Conservation (phyloP, 2,329 filamentous ascomycete species). For the Ophiostoma sp. region DNA sequence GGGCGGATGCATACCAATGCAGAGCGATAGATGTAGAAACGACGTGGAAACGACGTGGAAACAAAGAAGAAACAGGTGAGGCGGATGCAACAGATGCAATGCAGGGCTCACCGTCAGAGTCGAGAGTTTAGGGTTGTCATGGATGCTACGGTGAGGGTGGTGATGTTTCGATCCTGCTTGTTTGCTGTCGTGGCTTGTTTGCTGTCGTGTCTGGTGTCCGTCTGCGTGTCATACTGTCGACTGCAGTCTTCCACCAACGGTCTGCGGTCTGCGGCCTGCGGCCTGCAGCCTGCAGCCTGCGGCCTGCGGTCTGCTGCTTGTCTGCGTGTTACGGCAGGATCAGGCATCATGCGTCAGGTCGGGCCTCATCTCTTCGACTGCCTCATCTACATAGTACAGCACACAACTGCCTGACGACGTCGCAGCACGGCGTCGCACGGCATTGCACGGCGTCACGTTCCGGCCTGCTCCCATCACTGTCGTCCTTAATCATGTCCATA, state of each 20-base stretch:
- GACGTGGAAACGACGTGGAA: background rate
- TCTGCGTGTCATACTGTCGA: background rate
- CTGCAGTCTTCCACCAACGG: background rate
- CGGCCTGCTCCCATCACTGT: background rate
- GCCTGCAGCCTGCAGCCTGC: background rate
- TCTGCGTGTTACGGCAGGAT: background rate
- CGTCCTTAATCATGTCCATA: background rate
- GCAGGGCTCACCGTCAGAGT: slow-evolving; percentile 5
- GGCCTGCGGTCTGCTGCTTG: background rate
- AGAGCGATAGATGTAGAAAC: background rate
- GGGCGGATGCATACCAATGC: background rate
- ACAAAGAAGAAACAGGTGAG: background rate
- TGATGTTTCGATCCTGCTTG: background rate
- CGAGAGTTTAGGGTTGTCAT: background rate
- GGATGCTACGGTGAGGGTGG: slow-evolving; percentile 7
- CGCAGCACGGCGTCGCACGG: background rate
- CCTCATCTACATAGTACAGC: background rate
- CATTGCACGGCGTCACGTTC: background rate
- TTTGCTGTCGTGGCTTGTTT: background rate
- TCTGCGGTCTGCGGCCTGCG: background rate
- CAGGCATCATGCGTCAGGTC: background rate
- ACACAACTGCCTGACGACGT: background rate
- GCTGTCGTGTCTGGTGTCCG: background rate
- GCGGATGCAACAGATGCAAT: background rate
- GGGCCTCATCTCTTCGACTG: background rate